Conservation (phyloP, 108 stramenopile species). For the Cyclotella sp. region DNA sequence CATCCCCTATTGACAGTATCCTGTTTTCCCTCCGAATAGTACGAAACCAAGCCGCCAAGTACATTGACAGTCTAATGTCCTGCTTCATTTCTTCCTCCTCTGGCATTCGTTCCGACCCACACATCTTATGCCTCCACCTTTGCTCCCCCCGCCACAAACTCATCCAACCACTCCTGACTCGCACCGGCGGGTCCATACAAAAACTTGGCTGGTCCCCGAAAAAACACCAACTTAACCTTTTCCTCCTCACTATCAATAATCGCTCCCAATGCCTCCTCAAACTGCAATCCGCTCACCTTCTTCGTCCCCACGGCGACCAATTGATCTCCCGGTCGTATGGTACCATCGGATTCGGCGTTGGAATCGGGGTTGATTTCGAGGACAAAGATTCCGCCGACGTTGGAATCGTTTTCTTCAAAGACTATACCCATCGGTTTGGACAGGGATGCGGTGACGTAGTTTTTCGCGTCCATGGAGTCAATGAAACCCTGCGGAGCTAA, state of each 20-base stretch:
- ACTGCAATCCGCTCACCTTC: conserved; percentile 74
- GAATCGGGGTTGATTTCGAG: conserved; percentile 78
- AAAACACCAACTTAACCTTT: conserved; percentile 67
- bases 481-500: conserved; percentile 71
- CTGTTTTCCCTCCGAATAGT: too few relatives aligned
- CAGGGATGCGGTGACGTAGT: conserved; percentile 74
- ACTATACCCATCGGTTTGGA: conserved; percentile 92
- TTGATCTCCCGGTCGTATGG: conserved; percentile 76
- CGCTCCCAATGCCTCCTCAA: conserved; percentile 82
- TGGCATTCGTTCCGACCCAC: neutral
- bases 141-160: conserved; percentile 71
- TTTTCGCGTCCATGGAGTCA: conserved; percentile 84
- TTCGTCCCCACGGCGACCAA: conserved; percentile 74
- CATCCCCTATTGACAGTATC: too few relatives aligned
- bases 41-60: too few relatives aligned
- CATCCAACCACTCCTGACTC: conserved; percentile 81
- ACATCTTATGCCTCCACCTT: conserved; percentile 27
- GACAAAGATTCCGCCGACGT: conserved; percentile 87
- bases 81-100: neutral
- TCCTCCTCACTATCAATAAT: conserved; percentile 76
- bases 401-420: conserved; percentile 90
- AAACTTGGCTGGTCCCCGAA: conserved; percentile 80
- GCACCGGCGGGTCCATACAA: conserved; percentile 89
- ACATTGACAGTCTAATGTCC: neutral
- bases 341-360: conserved; percentile 63